Conservation (phyloP, 2,329 filamentous ascomycete genomes). For the Saccharata proteae region DNA sequence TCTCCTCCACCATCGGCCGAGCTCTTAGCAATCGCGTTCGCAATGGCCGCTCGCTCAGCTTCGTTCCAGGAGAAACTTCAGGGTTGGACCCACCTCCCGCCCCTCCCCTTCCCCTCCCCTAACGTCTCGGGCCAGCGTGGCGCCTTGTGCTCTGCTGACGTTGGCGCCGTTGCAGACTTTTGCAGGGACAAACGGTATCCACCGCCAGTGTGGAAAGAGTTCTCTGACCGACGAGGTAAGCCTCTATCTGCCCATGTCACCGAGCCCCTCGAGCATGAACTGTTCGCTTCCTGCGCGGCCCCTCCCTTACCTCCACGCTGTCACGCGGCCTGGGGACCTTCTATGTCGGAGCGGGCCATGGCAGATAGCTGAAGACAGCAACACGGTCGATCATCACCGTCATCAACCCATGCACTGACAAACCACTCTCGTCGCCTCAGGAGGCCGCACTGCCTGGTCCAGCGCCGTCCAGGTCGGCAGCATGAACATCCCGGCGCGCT, state of each 20-base stretch:
- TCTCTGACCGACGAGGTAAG: slow-evolving; percentile 26
- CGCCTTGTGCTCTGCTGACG: slow-evolving; percentile 1
- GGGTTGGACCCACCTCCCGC: too few relatives aligned
- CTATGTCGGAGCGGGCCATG: too few relatives aligned
- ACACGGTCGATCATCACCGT: too few relatives aligned
- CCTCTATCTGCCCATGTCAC: too few relatives aligned
- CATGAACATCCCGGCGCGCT: slow-evolving; percentile 18
- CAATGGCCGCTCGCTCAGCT: slow-evolving; percentile 9
- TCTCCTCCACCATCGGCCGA: slow-evolving; percentile 6
- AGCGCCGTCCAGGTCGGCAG: slow-evolving; percentile 17
- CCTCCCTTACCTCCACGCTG: too few relatives aligned
- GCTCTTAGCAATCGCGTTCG: too few relatives aligned
- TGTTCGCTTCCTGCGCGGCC: too few relatives aligned
- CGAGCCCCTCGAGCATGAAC: too few relatives aligned
- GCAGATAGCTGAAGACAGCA: too few relatives aligned
- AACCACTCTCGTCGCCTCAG: too few relatives aligned
- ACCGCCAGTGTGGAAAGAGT: slow-evolving; percentile 21
- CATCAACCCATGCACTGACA: too few relatives aligned
- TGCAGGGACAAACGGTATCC: slow-evolving; percentile 16
- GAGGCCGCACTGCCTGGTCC: slow-evolving; percentile 26
- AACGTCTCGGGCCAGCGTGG: not conserved
- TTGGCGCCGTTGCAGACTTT: slow-evolving; percentile 17
- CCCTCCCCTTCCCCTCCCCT: slow-evolving; percentile 1
- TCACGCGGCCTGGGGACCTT: too few relatives aligned
- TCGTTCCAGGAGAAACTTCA: slow-evolving; percentile 15